Evolutionary conservation across 176 grass and related monocot species (phyloP), one percentile per base, ranked within the genome.

Genomic region (Phyllostachys edulis): DNA sequence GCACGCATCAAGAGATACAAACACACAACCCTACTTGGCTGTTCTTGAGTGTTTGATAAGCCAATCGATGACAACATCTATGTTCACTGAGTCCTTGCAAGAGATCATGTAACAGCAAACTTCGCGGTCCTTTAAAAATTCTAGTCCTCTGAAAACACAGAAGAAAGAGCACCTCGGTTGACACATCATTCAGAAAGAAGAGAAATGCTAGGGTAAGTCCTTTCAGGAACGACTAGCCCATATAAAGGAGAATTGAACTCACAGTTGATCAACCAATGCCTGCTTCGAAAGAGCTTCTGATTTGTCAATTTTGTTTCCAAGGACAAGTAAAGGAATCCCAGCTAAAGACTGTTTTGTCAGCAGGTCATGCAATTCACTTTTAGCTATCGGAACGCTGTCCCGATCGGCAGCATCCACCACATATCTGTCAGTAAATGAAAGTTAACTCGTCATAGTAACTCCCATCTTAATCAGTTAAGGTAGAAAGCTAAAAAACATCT

Each of bases 301-400:
- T 89, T 89, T 99, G 67, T 99, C 97, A 81, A 99, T 96, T 85
- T 99, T 99, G 77, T 99, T 99, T 18, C 97, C 91, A 72, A 99
- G 97, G 63, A 99, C 86, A 80, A 99, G 97, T 50, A 96, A 80
- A 32, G 97, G 97, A 54, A 96, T 99, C 81, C 93, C 91, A 85
- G 71, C 76, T 83, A 99, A 91, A 73, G 97, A 99, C 18, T 87
- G 93, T 70, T 96, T 99, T 16, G 62, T 90, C 55, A 99, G 93
- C 64, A 99, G 81, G 29, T 96, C 97, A 82, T 94, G 93, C 83
- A 96, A 62, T 89, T 99, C 97, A 75, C 91, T 96, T 96, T 96
- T 96, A 17, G 97, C 86, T 80, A 99, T 88, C 1, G 88, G 97
- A 60, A 99, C 81, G 21, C 93, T 92, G 80, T 99, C 97, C 86